Percentiles rank a stretch among this genome's conserved stretches.
Evolutionary conservation across 1,139 yeast genomes (phyloP).

Genomic region (Taiozyma sp.): DNA sequence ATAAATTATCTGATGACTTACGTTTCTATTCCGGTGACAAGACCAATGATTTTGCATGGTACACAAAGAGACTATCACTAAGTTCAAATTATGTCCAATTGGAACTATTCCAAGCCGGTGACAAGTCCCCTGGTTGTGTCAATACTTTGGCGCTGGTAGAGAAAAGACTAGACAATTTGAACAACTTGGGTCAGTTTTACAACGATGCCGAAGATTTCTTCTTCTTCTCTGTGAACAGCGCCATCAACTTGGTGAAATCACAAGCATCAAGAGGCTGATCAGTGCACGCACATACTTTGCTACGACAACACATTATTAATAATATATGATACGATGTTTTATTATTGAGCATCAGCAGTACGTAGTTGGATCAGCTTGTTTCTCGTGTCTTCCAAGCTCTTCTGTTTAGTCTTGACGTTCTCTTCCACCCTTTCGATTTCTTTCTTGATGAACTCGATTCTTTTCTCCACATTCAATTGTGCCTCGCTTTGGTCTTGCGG

Average conservation of each 20-base stretch:
- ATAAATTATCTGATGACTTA: constrained; percentile 76
- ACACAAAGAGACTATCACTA: constrained; percentile 73
- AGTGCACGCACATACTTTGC: not conserved
- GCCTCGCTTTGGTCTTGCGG: constrained; percentile 89
- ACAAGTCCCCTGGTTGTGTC: constrained; percentile 49
- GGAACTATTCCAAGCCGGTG: constrained; percentile 80
- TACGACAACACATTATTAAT: not conserved
- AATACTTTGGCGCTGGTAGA: constrained; percentile 66
- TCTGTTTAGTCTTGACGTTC: constrained; percentile 50
- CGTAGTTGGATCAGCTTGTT: constrained; percentile 42
- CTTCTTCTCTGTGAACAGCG: constrained; percentile 61
- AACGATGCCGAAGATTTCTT: constrained; percentile 70
- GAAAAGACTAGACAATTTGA: constrained; percentile 51
- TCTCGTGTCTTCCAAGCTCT: constrained; percentile 44
- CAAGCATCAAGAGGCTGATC: constrained; percentile 62
- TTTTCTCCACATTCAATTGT: constrained; percentile 72
- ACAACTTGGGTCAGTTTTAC: constrained; percentile 54
- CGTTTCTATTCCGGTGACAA: constrained; percentile 76
- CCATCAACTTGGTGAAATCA: constrained; percentile 65
- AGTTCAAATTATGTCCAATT: constrained; percentile 66
- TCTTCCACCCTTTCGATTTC: constrained; percentile 72
- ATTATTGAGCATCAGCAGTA: constrained; percentile 14
- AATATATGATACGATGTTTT: not conserved
- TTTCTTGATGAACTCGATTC: constrained; percentile 77
- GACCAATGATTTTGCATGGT: constrained; percentile 90